These are phyloP conservation scores for Heliocybe sulcata DNA, from an alignment of 1,284 basidiomycete species.

Conservation along the genomic window DNA sequence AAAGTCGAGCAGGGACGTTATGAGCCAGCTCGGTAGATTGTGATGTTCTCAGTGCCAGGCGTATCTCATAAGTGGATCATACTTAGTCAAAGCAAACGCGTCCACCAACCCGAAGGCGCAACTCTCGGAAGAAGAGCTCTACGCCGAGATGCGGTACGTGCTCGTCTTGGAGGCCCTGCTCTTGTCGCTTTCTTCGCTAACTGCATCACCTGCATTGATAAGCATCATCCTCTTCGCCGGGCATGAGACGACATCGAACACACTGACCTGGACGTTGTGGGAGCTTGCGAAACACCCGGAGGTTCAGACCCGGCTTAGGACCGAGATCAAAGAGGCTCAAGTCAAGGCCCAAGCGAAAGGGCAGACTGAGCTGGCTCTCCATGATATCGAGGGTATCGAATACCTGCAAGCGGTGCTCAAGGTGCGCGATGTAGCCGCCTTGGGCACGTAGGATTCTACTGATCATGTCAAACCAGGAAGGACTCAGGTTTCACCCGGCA, in stretches of 20 bases:
- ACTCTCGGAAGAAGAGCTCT: conserved; percentile 42
- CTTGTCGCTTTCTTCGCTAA: neutral
- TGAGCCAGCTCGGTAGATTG: conserved; percentile 32
- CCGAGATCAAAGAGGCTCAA: conserved; percentile 31
- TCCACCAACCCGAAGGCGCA: conserved; percentile 33
- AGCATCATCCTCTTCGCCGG: conserved; percentile 37
- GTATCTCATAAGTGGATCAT: neutral
- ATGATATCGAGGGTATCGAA: conserved; percentile 46
- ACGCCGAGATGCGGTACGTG: conserved; percentile 45
- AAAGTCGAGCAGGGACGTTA: conserved; percentile 27
- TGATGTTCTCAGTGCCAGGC: neutral
- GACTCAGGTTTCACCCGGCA: conserved; percentile 22
- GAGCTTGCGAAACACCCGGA: neutral
- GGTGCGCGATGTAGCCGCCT: conserved; percentile 20
- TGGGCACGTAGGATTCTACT: neutral
- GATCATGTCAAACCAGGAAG: conserved; percentile 14
- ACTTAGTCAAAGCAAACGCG: conserved; percentile 44
- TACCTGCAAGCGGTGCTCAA: conserved; percentile 45
- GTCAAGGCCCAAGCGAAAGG: conserved; percentile 29
- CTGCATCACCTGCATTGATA: neutral
- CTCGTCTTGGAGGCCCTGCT: conserved; percentile 6
- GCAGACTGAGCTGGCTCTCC: conserved; percentile 29
- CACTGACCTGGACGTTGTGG: conserved; percentile 1
- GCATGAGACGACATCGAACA: conserved; percentile 45
- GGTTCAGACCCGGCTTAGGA: conserved; percentile 8